phyloP scores from a whole-genome alignment of 345 rosid genomes.

The Eucalyptus polybractea region DNA sequence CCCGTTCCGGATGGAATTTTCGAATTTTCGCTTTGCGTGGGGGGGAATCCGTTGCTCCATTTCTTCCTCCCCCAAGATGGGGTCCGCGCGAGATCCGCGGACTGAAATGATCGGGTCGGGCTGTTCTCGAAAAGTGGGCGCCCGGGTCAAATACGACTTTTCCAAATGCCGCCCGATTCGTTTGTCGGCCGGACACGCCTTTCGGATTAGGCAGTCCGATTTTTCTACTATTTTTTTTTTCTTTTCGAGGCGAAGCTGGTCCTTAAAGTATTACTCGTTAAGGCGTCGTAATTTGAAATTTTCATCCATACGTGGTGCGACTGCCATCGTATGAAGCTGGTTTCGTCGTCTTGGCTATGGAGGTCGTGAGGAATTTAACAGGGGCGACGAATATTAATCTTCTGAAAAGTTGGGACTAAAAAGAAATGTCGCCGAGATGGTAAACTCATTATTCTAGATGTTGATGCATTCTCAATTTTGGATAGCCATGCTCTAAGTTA shows the following conservation, averaged over 20 bases:
- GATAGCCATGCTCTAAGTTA: neutral
- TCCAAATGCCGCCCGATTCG: neutral
- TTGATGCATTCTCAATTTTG: neutral
- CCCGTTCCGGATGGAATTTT: neutral
- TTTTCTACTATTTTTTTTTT: neutral
- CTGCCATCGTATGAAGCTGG: neutral
- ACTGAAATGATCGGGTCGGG: neutral
- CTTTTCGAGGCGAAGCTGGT: neutral
- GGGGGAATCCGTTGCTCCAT: neutral
- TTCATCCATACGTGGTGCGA: rapidly evolving
- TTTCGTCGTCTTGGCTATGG: neutral
- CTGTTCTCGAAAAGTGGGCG: neutral
- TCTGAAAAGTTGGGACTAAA: neutral
- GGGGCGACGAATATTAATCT: neutral
- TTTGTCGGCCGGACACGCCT: neutral
- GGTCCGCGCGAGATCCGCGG: neutral
- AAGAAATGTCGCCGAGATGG: rapidly evolving
- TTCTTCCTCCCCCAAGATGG: neutral
- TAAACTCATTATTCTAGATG: neutral
- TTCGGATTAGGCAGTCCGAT: neutral
- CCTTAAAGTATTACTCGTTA: neutral
- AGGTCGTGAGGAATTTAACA: neutral
- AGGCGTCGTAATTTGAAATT: neutral
- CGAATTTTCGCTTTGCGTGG: neutral
- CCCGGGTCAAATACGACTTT: neutral